A percentile compares a stretch with the other conserved stretches of the same genome.
phyloP scores from a whole-genome alignment of 2,329 filamentous ascomycete genomes.

The Elsinoe arachidis region DNA sequence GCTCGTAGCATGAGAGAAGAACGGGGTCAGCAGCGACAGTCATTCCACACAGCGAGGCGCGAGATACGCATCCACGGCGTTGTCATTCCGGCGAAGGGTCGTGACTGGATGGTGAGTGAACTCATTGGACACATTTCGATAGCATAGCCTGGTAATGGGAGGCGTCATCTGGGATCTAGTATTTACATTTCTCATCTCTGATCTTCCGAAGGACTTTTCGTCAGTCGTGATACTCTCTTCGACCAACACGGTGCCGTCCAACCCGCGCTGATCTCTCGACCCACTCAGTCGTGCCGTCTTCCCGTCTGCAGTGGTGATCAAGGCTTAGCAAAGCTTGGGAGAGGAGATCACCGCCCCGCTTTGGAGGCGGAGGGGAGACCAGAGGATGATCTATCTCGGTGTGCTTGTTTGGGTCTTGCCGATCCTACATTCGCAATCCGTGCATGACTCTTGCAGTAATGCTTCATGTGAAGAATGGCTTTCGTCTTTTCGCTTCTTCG shows the following conservation, averaged over 20 bases:
- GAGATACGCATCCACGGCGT: neutral
- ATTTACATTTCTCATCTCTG: no score
- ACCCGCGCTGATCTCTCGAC: neutral
- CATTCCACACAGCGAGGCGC: slow-evolving; percentile 2
- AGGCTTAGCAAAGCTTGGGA: slow-evolving; percentile 3
- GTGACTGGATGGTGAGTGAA: no score
- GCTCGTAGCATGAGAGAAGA: neutral
- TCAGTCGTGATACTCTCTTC: neutral
- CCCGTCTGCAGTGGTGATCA: neutral
- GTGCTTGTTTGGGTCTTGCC: neutral
- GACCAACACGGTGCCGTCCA: neutral
- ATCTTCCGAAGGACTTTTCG: no score
- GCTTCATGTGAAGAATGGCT: slow-evolving; percentile 6
- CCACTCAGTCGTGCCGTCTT: slow-evolving; percentile 7
- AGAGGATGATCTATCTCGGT: neutral
- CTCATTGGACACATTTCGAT: no score
- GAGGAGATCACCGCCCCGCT: neutral
- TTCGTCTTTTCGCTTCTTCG: neutral
- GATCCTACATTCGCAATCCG: neutral
- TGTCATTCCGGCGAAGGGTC: no score
- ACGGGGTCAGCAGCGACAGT: neutral
- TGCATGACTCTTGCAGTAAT: neutral
- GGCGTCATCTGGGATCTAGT: no score
- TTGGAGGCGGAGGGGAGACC: neutral
- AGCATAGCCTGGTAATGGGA: no score